phyloP scores from a whole-genome alignment of 169 alveolate species.

The Eimeria necatrix region DNA sequence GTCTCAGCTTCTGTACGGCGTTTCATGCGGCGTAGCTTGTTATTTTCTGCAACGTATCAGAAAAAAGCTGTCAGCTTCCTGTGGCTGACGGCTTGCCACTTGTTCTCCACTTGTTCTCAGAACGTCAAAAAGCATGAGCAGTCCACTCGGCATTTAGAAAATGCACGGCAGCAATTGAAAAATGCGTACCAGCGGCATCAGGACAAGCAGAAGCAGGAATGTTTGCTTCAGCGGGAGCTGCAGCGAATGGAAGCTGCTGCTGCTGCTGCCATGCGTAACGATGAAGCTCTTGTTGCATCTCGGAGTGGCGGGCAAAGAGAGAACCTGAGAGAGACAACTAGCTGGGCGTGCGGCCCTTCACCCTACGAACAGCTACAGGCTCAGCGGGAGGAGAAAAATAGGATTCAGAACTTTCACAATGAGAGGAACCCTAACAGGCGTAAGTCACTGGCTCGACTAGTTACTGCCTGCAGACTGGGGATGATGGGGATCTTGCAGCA shows the following conservation, averaged over 20 bases:
- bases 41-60: not conserved
- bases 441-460: not conserved
- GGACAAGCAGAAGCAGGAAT: conserved; percentile 41
- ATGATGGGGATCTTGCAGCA: too few species aligned
- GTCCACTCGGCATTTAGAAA: conserved; percentile 68
- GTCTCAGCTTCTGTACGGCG: not conserved
- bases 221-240: conserved; percentile 59
- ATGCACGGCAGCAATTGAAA: conserved; percentile 57
- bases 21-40: not conserved
- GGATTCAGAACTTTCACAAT: conserved; percentile 31
- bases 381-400: conserved; percentile 24
- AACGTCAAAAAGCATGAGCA: conserved; percentile 74
- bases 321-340: not conserved
- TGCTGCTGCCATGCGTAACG: conserved; percentile 72
- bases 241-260: conserved; percentile 78
- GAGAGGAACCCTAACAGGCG: not conserved
- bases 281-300: conserved; percentile 31
- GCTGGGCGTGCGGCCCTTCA: not conserved
- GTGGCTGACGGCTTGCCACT: not conserved
- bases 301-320: not conserved
- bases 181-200: conserved; percentile 66
- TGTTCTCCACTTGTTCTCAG: conserved; percentile 49
- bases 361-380: conserved; percentile 24
- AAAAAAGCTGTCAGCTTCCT: not conserved
- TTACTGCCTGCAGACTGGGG: too few species aligned